A percentile compares a stretch with the other conserved stretches of the same genome.
Conservation (phyloP, 2,329 filamentous ascomycete genomes). For the Zelopaecilomyces penicillatus region DNA sequence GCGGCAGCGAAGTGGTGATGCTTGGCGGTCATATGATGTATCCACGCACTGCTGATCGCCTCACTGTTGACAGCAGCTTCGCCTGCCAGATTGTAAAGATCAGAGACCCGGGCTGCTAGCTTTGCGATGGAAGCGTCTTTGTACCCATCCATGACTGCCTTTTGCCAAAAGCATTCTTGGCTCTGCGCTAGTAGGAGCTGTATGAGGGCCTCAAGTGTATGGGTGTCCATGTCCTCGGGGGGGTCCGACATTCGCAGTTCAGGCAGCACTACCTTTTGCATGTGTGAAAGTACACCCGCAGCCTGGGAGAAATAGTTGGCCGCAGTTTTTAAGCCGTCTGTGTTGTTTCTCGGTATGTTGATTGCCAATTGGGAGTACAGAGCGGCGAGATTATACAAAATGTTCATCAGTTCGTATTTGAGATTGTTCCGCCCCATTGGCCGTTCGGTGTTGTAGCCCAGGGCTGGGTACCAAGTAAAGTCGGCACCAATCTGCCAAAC, state of each 20-base stretch:
- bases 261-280: constrained; percentile 68
- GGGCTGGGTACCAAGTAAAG: constrained; percentile 90
- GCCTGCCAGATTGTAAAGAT: constrained; percentile 76
- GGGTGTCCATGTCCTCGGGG: constrained; percentile 90
- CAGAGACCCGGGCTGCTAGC: constrained; percentile 79
- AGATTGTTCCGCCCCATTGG: constrained; percentile 60
- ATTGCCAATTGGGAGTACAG: constrained; percentile 90
- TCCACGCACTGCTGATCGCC: constrained; percentile 87
- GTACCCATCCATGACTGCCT: constrained; percentile 86
- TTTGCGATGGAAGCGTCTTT: constrained; percentile 91
- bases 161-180: constrained; percentile 98
- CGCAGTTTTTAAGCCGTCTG: constrained; percentile 78
- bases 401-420: constrained; percentile 80
- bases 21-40: constrained; percentile 94
- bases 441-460: constrained; percentile 79
- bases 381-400: constrained; percentile 87
- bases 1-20: constrained; percentile 96
- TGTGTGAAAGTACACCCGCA: constrained; percentile 73
- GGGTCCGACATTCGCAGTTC: constrained; percentile 74
- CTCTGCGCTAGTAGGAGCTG: constrained; percentile 84
- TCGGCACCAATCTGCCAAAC: constrained; percentile 70
- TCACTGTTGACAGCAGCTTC: constrained; percentile 85
- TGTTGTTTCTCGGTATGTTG: constrained; percentile 65
- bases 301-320: constrained; percentile 85
- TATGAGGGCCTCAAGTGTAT: constrained; percentile 75